Evolutionary conservation across 768 basidiomycete species (phyloP).

Genomic region (Kwoniella mangroviensis): DNA sequence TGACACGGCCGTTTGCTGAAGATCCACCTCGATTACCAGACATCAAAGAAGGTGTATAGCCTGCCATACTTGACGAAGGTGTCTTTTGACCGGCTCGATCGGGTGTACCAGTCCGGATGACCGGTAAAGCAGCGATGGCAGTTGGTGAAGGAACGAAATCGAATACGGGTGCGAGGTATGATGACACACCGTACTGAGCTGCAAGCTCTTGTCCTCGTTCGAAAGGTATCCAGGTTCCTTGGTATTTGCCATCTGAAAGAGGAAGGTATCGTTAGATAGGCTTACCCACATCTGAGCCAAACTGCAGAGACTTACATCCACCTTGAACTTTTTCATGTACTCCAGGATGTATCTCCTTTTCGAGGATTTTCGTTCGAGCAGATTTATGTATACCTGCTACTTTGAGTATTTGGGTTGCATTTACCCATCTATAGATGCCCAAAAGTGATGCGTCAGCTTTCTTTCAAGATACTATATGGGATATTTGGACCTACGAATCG

Average conservation of each 20-base stretch:
- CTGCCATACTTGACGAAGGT: slow-evolving; percentile 26
- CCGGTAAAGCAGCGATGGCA: slow-evolving; percentile 71
- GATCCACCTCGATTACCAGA: slow-evolving; percentile 13
- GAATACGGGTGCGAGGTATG: slow-evolving; percentile 84
- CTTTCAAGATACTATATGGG: neutral
- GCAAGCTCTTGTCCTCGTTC: slow-evolving; percentile 93
- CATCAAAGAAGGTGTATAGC: slow-evolving; percentile 28
- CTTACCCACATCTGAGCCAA: neutral
- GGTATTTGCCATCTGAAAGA: slow-evolving; percentile 80
- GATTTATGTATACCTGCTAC: slow-evolving; percentile 98
- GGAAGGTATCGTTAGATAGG: neutral
- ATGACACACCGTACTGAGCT: slow-evolving; percentile 85
- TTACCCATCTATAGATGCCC: slow-evolving; percentile 62
- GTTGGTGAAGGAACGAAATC: slow-evolving; percentile 84
- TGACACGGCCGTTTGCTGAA: slow-evolving; percentile 47
- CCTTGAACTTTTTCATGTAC: slow-evolving; percentile 98
- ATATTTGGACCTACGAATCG: slow-evolving; percentile 67
- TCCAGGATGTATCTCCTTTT: slow-evolving; percentile 94
- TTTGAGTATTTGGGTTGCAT: slow-evolving; percentile 98
- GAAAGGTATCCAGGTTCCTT: slow-evolving; percentile 99
- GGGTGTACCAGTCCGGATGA: slow-evolving; percentile 62
- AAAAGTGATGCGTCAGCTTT: neutral
- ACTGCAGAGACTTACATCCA: slow-evolving; percentile 63
- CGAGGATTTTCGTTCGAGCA: slow-evolving; percentile 84
- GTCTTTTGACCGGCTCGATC: slow-evolving; percentile 60